Evolutionary conservation across 768 basidiomycete species (phyloP).

Genomic region (Russula compacta): DNA sequence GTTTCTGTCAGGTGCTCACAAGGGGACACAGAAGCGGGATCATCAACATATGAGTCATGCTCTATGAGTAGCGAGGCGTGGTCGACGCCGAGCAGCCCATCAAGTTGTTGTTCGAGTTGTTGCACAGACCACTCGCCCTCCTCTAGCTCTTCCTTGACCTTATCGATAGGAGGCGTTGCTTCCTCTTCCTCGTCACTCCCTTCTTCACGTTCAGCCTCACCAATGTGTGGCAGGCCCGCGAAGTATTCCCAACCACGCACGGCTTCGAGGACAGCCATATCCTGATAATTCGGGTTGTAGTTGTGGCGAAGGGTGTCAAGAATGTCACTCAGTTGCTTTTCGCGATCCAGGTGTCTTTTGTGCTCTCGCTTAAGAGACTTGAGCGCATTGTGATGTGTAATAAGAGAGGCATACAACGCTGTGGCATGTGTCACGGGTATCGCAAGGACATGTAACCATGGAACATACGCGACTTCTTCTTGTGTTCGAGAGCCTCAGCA

Average conservation of each 20-base stretch:
- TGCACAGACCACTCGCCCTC: slow-evolving; percentile 54
- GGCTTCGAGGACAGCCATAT: slow-evolving; percentile 97
- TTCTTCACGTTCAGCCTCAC: slow-evolving; percentile 48
- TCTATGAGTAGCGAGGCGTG: slow-evolving; percentile 66
- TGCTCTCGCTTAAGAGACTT: slow-evolving; percentile 68
- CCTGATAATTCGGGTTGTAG: slow-evolving; percentile 98
- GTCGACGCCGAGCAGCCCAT: slow-evolving; percentile 51
- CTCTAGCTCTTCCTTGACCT: slow-evolving; percentile 32
- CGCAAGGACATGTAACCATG: neutral
- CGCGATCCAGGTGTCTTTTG: slow-evolving; percentile 61
- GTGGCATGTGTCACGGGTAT: neutral
- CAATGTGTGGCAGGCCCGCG: slow-evolving; percentile 61
- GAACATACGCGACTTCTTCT: slow-evolving; percentile 75
- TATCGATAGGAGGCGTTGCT: slow-evolving; percentile 11
- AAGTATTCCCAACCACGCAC: slow-evolving; percentile 87
- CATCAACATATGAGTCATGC: slow-evolving; percentile 60
- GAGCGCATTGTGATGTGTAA: slow-evolving; percentile 66
- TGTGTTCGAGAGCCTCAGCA: slow-evolving; percentile 71
- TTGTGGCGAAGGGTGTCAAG: slow-evolving; percentile 69
- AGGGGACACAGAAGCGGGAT: slow-evolving; percentile 29
- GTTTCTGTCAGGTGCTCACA: slow-evolving; percentile 37
- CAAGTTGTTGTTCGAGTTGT: slow-evolving; percentile 49
- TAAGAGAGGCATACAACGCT: slow-evolving; percentile 75
- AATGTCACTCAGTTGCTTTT: slow-evolving; percentile 74
- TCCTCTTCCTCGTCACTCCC: slow-evolving; percentile 28